phyloP scores from a whole-genome alignment of 2,329 filamentous ascomycete genomes.

The Venturiaceae sp. region DNA sequence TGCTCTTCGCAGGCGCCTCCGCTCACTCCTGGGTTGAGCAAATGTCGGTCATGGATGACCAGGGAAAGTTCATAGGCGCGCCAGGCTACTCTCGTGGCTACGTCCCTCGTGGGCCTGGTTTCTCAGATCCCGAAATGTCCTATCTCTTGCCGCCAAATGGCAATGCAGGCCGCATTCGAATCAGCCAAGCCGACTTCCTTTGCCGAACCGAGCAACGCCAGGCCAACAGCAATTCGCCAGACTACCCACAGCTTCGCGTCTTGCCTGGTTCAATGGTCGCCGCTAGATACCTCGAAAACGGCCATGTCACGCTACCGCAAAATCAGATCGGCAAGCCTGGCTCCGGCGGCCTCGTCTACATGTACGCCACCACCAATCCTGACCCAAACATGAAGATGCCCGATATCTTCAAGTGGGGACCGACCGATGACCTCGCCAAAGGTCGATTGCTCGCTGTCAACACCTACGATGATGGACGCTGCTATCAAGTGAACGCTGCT shows the following conservation, averaged over 20 bases:
- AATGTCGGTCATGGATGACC: conserved; percentile 58
- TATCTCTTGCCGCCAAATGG: conserved; percentile 43
- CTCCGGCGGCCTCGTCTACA: conserved; percentile 34
- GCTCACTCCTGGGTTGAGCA: conserved; percentile 76
- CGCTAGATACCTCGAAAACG: conserved; percentile 42
- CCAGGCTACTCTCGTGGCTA: conserved; percentile 70
- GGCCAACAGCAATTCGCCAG: conserved; percentile 41
- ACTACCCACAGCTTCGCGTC: conserved; percentile 53
- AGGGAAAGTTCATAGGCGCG: conserved; percentile 62
- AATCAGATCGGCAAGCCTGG: conserved; percentile 32
- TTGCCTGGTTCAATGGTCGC: conserved; percentile 37
- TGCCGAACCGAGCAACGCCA: conserved; percentile 56
- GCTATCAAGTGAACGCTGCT: conserved; percentile 65
- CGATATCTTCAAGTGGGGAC: conserved; percentile 70
- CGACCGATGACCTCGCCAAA: conserved; percentile 63
- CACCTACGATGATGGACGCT: conserved; percentile 83
- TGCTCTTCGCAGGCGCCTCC: neutral
- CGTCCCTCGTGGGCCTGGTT: conserved; percentile 35
- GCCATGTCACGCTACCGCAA: conserved; percentile 34
- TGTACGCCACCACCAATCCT: conserved; percentile 39
- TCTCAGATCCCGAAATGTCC: conserved; percentile 30
- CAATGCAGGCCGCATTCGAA: conserved; percentile 33
- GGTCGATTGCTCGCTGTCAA: conserved; percentile 68
- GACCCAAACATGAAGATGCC: conserved; percentile 46
- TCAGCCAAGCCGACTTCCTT: conserved; percentile 45